A percentile compares a stretch with the other conserved stretches of the same genome.
These are phyloP conservation scores for Acidiella bohemica DNA, from an alignment of 495 filamentous ascomycete genomes.

Conservation along the genomic window DNA sequence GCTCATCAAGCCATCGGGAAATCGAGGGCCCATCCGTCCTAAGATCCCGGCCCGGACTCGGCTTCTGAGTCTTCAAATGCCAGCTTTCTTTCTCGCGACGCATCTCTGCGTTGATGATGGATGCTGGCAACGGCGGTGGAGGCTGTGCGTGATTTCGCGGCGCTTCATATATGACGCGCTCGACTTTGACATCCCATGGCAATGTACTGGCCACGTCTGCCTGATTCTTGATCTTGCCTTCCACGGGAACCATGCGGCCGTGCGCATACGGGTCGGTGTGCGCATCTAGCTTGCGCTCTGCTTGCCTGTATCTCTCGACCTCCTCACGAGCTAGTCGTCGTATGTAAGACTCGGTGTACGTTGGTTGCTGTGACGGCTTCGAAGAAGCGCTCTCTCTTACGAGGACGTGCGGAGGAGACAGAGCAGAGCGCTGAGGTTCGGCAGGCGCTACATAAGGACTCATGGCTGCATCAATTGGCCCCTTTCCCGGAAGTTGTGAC, in stretches of 20 bases:
- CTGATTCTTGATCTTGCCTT: conserved; percentile 3
- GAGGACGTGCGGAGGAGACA: neutral
- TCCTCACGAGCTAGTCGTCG: conserved; percentile 15
- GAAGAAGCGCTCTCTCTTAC: neutral
- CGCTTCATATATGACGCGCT: neutral
- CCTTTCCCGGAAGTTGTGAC: too few relatives aligned
- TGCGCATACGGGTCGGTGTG: conserved; percentile 16
- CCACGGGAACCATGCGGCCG: conserved; percentile 15
- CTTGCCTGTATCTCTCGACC: conserved; percentile 15
- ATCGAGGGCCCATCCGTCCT: too few relatives aligned
- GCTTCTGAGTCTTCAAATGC: too few relatives aligned
- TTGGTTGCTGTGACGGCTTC: neutral
- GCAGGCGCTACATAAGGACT: neutral
- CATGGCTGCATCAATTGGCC: too few relatives aligned
- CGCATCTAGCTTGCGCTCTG: conserved; percentile 17
- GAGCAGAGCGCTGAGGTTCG: neutral
- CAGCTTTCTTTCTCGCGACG: neutral
- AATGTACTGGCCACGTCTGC: neutral
- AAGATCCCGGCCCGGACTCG: too few relatives aligned
- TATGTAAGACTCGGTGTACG: conserved; percentile 5
- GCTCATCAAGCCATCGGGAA: too few relatives aligned
- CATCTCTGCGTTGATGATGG: neutral
- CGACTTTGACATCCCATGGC: neutral
- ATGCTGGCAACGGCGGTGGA: too few relatives aligned
- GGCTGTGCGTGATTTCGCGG: too few relatives aligned